Evolutionary conservation across 73 alveolate species (phyloP).

Genomic region (Paramecium sexaurelia): DNA sequence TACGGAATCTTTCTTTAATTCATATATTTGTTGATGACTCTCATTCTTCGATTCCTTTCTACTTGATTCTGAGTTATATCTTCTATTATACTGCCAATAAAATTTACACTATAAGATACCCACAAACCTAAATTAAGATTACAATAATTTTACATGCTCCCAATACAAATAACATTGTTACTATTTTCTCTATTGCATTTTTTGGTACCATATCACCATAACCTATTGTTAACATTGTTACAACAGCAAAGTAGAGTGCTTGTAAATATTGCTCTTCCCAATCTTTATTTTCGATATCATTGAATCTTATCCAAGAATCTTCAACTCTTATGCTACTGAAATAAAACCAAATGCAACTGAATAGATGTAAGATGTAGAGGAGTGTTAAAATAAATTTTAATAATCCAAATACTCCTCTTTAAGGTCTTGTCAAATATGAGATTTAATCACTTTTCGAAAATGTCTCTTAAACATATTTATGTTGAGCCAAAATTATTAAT

Average conservation of each 20-base stretch:
- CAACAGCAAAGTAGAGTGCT: conserved; percentile 33
- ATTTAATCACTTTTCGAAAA: not conserved
- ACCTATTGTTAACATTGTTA: conserved; percentile 45
- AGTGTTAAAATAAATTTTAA: conserved; percentile 1
- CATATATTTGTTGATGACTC: conserved; percentile 40
- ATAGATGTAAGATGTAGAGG: not conserved
- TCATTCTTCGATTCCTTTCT: conserved; percentile 27
- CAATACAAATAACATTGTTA: not conserved
- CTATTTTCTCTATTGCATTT: not conserved
- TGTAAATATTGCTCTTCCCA: conserved; percentile 37
- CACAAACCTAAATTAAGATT: not conserved
- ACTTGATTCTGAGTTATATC: conserved; percentile 35
- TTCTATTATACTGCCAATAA: conserved; percentile 23
- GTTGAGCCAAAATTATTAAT: not conserved
- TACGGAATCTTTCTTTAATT: conserved; percentile 6
- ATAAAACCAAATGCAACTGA: conserved; percentile 44
- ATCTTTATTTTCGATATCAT: not conserved
- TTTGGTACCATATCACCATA: conserved; percentile 59
- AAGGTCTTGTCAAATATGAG: not conserved
- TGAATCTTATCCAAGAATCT: not conserved
- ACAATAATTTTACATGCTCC: not conserved
- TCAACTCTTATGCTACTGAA: not conserved
- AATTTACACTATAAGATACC: conserved; percentile 25
- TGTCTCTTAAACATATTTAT: conserved; percentile 24
- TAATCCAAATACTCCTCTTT: conserved; percentile 6